Evolutionary conservation across 345 rosid genomes (phyloP), one percentile per base, ranked within the genome.

Genomic region (Arabidopsis suecica): DNA sequence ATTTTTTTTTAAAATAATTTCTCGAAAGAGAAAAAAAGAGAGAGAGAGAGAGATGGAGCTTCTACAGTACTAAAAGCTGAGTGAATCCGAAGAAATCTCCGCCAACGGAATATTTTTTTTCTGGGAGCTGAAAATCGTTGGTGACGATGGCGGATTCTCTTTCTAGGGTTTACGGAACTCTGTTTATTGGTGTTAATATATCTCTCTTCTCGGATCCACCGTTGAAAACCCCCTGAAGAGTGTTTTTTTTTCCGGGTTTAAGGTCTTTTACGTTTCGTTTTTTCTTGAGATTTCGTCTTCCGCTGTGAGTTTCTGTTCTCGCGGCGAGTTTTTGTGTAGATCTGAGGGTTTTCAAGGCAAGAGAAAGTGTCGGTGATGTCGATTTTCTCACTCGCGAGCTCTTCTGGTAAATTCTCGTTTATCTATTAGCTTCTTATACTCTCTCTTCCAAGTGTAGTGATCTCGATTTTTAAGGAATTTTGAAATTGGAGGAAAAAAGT

Each of bases 81-180:
- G 84, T 82, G 82, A 81, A 83, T 63, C 80, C 78, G 80, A 81
- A 83, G 83, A 79, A 54, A 72, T 82, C 86, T 70, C 89, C 73
- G 82, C 83, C 84, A 70, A 75, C 81, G 82, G 83, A 81, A 79
- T n/a, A 2, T 22, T n/a, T 20, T 5, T n/a, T 20, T 5, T 44
- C 38, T 20, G 23, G 40, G 33, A 71, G 74, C 67, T 66, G 34
- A 38, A 49, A 68, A 42, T 65, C 82, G 80, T 73, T 64, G 85
- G 74, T 78, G 53, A 68, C 67, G 61, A 88, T 85, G 95, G 84
- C 80, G 75, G 77, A 72, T 73, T 65, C 79, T 73, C 79, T 55
- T 77, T 55, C 71, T 82, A 56, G 59, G 44, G 41, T 74, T 59
- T 55, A 71, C n/a, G 76, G 79, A 73, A 86, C 78, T 90, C 53